phyloP scores from a whole-genome alignment of 2,329 filamentous ascomycete genomes.

The Colletotrichum orchidophilum region DNA sequence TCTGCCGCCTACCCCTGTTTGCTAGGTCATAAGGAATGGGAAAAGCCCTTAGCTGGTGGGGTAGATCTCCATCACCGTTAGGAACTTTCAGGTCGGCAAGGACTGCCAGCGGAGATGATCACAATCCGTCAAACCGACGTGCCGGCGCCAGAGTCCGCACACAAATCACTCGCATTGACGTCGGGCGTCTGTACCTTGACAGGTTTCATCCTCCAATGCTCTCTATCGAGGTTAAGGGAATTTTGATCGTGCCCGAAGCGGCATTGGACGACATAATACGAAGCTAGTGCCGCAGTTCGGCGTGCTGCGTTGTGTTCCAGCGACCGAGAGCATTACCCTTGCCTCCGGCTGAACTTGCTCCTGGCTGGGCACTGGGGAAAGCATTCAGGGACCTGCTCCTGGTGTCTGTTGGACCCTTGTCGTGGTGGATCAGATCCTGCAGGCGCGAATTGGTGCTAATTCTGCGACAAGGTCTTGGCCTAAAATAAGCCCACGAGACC shows the following conservation, averaged over 20 bases:
- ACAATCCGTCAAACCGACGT: slow-evolving; percentile 30
- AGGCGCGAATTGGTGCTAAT: slow-evolving; percentile 20
- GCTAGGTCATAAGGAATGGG: neutral
- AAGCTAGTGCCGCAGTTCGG: neutral
- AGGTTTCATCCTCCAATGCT: neutral
- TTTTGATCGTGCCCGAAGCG: too few species aligned
- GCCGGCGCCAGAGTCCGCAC: neutral
- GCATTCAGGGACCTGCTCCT: slow-evolving; percentile 12
- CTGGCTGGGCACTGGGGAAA: too few species aligned
- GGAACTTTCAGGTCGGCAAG: slow-evolving; percentile 22
- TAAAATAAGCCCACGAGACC: slow-evolving; percentile 29
- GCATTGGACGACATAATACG: neutral
- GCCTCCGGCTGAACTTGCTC: too few species aligned
- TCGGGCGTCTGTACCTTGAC: neutral
- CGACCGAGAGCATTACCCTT: too few species aligned
- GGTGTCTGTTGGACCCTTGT: slow-evolving; percentile 12
- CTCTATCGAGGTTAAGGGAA: neutral
- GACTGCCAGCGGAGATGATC: slow-evolving; percentile 27
- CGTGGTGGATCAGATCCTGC: slow-evolving; percentile 19
- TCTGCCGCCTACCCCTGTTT: slow-evolving; percentile 3
- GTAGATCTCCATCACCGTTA: slow-evolving; percentile 20
- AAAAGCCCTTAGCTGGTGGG: slow-evolving; percentile 22
- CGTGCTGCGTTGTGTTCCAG: neutral
- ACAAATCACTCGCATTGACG: neutral
- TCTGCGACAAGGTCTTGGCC: slow-evolving; percentile 27